phyloP scores from a whole-genome alignment of 2,329 filamentous ascomycete species.

The Colletotrichum eleusines region DNA sequence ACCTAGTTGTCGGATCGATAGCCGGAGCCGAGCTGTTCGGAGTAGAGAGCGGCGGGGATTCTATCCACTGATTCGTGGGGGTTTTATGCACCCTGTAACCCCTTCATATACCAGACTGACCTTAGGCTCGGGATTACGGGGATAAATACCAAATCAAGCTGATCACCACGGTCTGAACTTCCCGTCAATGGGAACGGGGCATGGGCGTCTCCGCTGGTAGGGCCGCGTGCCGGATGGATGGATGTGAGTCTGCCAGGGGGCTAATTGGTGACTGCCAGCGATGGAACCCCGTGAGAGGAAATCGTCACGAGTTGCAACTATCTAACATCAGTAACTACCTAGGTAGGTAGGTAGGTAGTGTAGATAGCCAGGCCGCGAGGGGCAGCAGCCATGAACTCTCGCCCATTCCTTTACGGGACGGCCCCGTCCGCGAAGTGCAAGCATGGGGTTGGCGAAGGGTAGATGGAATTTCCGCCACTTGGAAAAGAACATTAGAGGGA shows the following conservation, averaged over 20 bases:
- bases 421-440: conserved; percentile 17
- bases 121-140: conserved; percentile 16
- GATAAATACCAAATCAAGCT: conserved; percentile 30
- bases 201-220: conserved; percentile 29
- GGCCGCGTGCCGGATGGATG: conserved; percentile 12
- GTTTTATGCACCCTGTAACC: conserved; percentile 25
- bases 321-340: no score
- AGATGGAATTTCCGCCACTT: conserved; percentile 32
- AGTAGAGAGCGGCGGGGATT: conserved; percentile 26
- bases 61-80: conserved; percentile 37
- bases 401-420: background rate
- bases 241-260: background rate
- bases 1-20: conserved; percentile 9
- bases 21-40: conserved; percentile 22
- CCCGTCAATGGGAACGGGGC: conserved; percentile 25
- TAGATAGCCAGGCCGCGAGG: background rate
- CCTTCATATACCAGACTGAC: conserved; percentile 32
- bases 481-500: background rate
- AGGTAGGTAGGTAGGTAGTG: no score
- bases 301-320: conserved; percentile 17
- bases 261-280: conserved; percentile 25
- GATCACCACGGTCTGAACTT: background rate
- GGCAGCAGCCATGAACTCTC: conserved; percentile 26
- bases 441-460: background rate
- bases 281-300: conserved; percentile 18